Conservation (phyloP, 1,284 basidiomycete species). For the Tilletia indica region DNA sequence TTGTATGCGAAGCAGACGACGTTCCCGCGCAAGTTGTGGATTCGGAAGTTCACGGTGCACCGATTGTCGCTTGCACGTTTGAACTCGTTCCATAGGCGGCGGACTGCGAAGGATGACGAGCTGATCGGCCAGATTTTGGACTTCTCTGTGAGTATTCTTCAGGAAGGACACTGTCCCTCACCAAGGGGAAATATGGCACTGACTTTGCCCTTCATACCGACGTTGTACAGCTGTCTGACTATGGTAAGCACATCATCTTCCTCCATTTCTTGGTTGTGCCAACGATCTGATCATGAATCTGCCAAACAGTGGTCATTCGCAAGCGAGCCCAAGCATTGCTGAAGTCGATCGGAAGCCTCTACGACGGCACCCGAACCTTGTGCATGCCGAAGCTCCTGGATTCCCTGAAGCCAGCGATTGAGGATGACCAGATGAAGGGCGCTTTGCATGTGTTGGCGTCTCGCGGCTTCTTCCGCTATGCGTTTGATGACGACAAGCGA, state of each 20-base stretch:
- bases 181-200: too few species aligned
- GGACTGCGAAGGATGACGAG: slow-evolving; percentile 76
- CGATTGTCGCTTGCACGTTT: slow-evolving; percentile 68
- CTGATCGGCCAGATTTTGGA: slow-evolving; percentile 76
- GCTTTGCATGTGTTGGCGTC: slow-evolving; percentile 83
- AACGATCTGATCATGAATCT: background rate
- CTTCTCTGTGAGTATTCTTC: slow-evolving; percentile 64
- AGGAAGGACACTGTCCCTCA: too few species aligned
- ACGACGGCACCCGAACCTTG: slow-evolving; percentile 75
- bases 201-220: too few species aligned
- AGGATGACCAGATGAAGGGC: slow-evolving; percentile 92
- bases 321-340: slow-evolving; percentile 74
- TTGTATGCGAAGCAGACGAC: slow-evolving; percentile 71
- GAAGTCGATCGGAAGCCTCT: slow-evolving; percentile 71
- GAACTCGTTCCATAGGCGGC: slow-evolving; percentile 75
- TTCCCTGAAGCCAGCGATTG: slow-evolving; percentile 64
- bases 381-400: slow-evolving; percentile 69
- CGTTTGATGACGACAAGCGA: slow-evolving; percentile 67
- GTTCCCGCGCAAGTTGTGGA: slow-evolving; percentile 71
- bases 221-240: background rate
- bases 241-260: background rate
- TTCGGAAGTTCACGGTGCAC: slow-evolving; percentile 71
- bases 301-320: slow-evolving; percentile 47
- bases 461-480: slow-evolving; percentile 63
- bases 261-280: background rate